These are phyloP conservation scores for Cordyceps pruinosa DNA, from an alignment of 2,329 filamentous ascomycete species.

Conservation along the genomic window DNA sequence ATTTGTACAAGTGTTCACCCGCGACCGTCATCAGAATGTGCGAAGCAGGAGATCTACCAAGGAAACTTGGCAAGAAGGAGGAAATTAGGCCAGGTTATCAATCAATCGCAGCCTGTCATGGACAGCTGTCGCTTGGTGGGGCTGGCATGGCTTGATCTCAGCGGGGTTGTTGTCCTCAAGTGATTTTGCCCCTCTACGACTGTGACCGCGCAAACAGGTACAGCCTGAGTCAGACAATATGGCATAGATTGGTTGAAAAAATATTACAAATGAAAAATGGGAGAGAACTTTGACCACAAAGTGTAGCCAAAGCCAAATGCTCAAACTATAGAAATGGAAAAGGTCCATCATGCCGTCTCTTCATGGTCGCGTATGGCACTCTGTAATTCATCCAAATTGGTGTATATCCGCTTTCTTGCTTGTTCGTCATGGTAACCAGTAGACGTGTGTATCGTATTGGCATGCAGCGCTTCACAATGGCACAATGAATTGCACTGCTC, in stretches of 20 bases:
- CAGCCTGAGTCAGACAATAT: not conserved
- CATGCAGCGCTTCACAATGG: not conserved
- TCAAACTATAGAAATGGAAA: slow-evolving; percentile 1
- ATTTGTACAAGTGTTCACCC: not conserved
- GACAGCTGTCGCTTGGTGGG: slow-evolving; percentile 7
- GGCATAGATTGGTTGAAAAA: not conserved
- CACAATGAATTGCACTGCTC: not conserved
- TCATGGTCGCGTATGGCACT: slow-evolving; percentile 5
- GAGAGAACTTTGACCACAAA: not conserved
- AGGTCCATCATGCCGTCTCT: not conserved
- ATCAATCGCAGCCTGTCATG: not conserved
- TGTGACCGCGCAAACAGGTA: not conserved
- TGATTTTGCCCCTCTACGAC: not conserved
- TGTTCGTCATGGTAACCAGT: not conserved
- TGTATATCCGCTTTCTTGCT: slow-evolving; percentile 6
- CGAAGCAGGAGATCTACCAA: not conserved
- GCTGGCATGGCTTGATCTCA: slow-evolving; percentile 1
- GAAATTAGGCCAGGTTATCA: not conserved
- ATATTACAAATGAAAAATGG: not conserved
- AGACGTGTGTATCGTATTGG: not conserved
- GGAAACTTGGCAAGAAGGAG: not conserved
- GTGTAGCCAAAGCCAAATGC: not conserved
- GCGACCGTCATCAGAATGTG: not conserved
- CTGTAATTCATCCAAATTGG: slow-evolving; percentile 12
- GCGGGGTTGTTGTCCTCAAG: not conserved